Percentiles rank a stretch among this genome's conserved stretches.
phyloP scores from a whole-genome alignment of 2,329 filamentous ascomycete genomes.

The Sporothrix brasiliensis region DNA sequence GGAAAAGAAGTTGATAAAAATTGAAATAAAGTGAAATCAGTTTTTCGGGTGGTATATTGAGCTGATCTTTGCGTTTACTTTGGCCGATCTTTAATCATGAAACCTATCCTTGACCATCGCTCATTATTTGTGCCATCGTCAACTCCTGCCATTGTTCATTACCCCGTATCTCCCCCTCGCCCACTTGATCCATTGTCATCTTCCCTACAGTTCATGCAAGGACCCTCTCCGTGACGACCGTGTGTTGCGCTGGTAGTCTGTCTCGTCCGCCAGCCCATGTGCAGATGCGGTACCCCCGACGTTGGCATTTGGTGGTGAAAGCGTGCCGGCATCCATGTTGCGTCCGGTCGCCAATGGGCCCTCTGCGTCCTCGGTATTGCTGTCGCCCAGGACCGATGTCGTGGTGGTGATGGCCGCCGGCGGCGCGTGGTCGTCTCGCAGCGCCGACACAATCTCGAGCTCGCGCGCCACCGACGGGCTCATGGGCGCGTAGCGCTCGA shows the following conservation, averaged over 20 bases:
- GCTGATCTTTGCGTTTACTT: too few species aligned
- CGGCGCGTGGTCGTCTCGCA: not conserved
- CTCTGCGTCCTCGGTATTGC: not conserved
- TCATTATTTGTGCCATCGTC: not conserved
- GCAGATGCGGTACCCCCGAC: not conserved
- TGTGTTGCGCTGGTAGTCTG: not conserved
- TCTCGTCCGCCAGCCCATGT: not conserved
- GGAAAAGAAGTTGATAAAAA: too few species aligned
- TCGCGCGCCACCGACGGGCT: slow-evolving; percentile 35
- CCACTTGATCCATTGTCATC: not conserved
- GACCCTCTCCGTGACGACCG: slow-evolving; percentile 12
- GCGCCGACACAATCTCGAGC: slow-evolving; percentile 39
- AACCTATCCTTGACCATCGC: too few species aligned
- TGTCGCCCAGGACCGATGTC: not conserved
- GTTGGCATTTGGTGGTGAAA: not conserved
- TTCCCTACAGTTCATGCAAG: not conserved
- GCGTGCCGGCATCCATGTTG: not conserved
- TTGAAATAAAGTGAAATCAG: too few species aligned
- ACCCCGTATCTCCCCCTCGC: too few species aligned
- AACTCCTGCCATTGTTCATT: not conserved
- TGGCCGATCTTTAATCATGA: not conserved
- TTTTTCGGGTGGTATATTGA: too few species aligned
- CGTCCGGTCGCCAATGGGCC: not conserved
- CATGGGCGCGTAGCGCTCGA: slow-evolving; percentile 31
- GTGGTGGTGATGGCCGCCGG: not conserved